Conservation (phyloP, 169 alveolate genomes). For the Cryptosporidium felis region DNA sequence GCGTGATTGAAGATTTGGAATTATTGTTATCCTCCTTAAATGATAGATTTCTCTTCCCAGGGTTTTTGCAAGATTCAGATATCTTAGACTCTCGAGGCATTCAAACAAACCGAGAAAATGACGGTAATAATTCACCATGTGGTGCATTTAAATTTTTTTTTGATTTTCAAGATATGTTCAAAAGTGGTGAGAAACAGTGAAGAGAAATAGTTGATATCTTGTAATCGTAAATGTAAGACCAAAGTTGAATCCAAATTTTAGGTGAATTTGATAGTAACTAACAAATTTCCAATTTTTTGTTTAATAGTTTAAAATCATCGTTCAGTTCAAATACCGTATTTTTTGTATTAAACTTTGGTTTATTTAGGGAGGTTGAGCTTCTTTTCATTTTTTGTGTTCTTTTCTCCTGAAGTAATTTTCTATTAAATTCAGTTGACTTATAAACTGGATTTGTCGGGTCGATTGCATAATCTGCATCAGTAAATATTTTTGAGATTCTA, state of each 20-base stretch:
- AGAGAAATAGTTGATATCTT: not conserved
- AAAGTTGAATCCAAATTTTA: no score
- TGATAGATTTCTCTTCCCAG: not conserved
- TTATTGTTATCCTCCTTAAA: not conserved
- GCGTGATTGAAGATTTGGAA: constrained; percentile 5
- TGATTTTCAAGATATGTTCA: not conserved
- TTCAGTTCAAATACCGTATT: not conserved
- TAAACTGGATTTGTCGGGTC: constrained; percentile 88
- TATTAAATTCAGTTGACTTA: constrained; percentile 74
- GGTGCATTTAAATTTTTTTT: not conserved
- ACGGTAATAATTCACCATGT: not conserved
- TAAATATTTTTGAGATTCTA: constrained; percentile 81
- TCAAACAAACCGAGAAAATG: not conserved
- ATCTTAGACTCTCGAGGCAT: not conserved
- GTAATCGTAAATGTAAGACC: not conserved
- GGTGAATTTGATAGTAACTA: no score
- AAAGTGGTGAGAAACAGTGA: not conserved
- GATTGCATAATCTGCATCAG: constrained; percentile 84
- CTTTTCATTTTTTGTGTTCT: constrained; percentile 50
- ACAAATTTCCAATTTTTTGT: not conserved
- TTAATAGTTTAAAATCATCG: constrained; percentile 10
- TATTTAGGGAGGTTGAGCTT: not conserved
- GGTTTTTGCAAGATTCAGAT: not conserved
- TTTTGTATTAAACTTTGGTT: constrained; percentile 5
- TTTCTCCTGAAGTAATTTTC: constrained; percentile 14